phyloP scores from a whole-genome alignment of 2,329 filamentous ascomycete species.

The Stemphylium lycopersici region DNA sequence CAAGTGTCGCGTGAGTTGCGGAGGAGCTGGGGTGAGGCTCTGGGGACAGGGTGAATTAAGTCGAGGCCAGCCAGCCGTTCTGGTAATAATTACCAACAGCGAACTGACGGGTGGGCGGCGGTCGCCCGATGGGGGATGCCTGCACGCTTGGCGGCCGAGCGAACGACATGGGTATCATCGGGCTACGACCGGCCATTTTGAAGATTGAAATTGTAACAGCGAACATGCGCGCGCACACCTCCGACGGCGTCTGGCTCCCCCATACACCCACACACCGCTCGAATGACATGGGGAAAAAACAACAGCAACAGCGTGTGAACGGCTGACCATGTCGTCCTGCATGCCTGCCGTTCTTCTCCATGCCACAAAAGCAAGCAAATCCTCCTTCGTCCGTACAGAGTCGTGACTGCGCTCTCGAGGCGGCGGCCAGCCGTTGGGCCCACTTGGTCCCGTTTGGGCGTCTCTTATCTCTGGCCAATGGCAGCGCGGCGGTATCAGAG shows the following conservation, averaged over 20 bases:
- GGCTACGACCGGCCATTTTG: conserved; percentile 14
- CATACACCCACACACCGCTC: background rate
- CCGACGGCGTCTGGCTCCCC: background rate
- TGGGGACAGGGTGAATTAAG: conserved; percentile 24
- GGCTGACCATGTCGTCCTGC: background rate
- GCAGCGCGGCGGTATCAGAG: background rate
- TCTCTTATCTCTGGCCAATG: conserved; percentile 40
- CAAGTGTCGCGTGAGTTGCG: conserved; percentile 13
- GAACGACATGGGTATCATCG: conserved; percentile 12
- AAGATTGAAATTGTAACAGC: conserved; percentile 10
- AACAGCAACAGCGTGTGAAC: background rate
- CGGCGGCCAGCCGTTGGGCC: conserved; percentile 17
- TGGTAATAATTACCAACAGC: conserved; percentile 18
- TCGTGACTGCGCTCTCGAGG: background rate
- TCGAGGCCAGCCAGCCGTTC: conserved; percentile 14
- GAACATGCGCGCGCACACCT: background rate
- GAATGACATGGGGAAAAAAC: background rate
- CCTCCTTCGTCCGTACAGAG: background rate
- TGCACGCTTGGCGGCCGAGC: conserved; percentile 11
- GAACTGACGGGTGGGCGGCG: conserved; percentile 14
- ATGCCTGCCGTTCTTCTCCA: background rate
- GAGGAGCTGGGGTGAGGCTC: conserved; percentile 22
- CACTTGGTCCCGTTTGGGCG: conserved; percentile 15
- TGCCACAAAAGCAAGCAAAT: background rate
- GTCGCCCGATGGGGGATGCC: conserved; percentile 15